These are phyloP conservation scores for Capsella bursapastoris DNA, from an alignment of 345 rosid species.

Conservation along the genomic window DNA sequence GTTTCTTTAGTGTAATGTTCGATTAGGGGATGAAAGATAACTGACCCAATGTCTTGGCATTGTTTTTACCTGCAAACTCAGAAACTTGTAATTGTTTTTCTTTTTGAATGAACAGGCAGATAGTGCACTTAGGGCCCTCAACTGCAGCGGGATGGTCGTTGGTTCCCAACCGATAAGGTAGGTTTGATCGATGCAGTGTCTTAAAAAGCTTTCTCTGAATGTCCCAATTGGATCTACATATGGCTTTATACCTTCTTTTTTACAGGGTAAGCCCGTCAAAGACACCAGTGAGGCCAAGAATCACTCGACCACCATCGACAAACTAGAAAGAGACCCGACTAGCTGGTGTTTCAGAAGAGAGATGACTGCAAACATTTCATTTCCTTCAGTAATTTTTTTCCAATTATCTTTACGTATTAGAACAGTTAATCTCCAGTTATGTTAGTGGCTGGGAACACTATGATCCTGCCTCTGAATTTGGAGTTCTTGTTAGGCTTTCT, in stretches of 20 bases:
- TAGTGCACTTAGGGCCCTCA: constrained; percentile 75
- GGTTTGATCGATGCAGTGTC: not conserved
- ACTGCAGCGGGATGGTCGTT: constrained; percentile 72
- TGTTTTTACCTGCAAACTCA: constrained; percentile 2
- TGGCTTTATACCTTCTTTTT: not conserved
- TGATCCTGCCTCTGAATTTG: constrained; percentile 48
- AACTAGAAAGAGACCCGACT: constrained; percentile 42
- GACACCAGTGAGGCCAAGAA: constrained; percentile 84
- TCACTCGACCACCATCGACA: constrained; percentile 50
- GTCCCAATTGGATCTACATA: not conserved
- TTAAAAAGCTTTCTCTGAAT: not conserved
- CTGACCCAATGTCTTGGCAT: not conserved
- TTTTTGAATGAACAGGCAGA: constrained; percentile 65
- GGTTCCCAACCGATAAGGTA: constrained; percentile 82
- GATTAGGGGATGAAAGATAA: not conserved
- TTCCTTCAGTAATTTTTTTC: constrained; percentile 34
- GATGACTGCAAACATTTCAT: constrained; percentile 50
- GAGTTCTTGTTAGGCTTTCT: constrained; percentile 38
- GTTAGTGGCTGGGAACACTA: constrained; percentile 48
- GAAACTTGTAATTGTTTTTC: constrained; percentile 4
- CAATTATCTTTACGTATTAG: constrained; percentile 45
- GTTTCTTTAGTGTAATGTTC: constrained; percentile 10
- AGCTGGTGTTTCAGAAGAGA: constrained; percentile 47
- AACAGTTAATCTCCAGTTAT: constrained; percentile 44
- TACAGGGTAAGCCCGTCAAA: constrained; percentile 83